Conservation (phyloP, 257 asterid species). For the Echium plantagineum region DNA sequence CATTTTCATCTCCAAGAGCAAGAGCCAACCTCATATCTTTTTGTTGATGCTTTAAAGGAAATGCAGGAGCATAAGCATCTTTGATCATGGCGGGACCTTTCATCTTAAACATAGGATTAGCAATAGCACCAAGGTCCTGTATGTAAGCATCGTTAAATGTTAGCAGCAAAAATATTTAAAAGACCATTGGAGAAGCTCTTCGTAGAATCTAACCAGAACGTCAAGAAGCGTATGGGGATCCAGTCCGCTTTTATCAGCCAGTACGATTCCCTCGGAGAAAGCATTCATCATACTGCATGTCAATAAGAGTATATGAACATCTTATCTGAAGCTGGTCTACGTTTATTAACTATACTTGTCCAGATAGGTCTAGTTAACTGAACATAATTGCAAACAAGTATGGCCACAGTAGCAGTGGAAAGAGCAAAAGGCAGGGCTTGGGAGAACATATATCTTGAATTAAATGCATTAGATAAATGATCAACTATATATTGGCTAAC, state of each 20-base stretch:
- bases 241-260: conserved; percentile 91
- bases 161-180: conserved; percentile 3
- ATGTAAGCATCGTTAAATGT: conserved; percentile 6
- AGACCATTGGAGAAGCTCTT: neutral
- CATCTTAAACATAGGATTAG: conserved; percentile 89
- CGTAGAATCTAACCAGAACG: conserved; percentile 50
- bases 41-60: conserved; percentile 95
- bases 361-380: too few relatives aligned
- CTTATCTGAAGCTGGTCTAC: neutral
- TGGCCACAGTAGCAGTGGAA: too few relatives aligned
- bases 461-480: too few relatives aligned
- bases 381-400: too few relatives aligned
- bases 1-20: conserved; percentile 84
- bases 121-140: conserved; percentile 91
- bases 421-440: too few relatives aligned
- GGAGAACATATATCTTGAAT: too few relatives aligned
- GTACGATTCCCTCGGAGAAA: conserved; percentile 81
- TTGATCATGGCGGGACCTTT: conserved; percentile 86
- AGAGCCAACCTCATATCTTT: conserved; percentile 97
- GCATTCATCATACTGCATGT: conserved; percentile 89
- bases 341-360: too few relatives aligned
- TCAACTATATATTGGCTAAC: too few relatives aligned
- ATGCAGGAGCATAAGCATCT: conserved; percentile 66
- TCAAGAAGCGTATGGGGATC: conserved; percentile 72
- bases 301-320: conserved; percentile 6